Evolutionary conservation across 768 basidiomycete genomes (phyloP).

Genomic region (Piloderma croceum): DNA sequence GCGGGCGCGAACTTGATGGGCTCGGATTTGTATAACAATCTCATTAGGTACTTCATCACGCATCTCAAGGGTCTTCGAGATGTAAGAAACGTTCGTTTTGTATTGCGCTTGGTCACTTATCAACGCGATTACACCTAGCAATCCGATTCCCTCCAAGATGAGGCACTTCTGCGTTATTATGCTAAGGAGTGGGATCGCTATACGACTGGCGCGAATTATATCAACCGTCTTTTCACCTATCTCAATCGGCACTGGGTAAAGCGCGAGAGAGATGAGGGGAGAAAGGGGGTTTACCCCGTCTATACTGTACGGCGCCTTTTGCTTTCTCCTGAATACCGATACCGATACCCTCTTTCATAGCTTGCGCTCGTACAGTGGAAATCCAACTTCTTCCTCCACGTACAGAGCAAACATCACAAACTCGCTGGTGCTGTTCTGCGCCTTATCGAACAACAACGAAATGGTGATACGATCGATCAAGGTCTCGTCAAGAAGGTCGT

Average conservation of each 20-base stretch:
- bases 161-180: slow-evolving; percentile 86
- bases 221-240: slow-evolving; percentile 96
- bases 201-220: slow-evolving; percentile 94
- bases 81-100: slow-evolving; percentile 41
- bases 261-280: slow-evolving; percentile 93
- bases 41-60: slow-evolving; percentile 82
- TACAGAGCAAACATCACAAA: slow-evolving; percentile 79
- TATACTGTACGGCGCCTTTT: slow-evolving; percentile 69
- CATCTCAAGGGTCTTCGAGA: slow-evolving; percentile 68
- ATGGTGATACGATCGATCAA: slow-evolving; percentile 92
- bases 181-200: slow-evolving; percentile 93
- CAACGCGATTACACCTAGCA: slow-evolving; percentile 40
- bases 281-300: slow-evolving; percentile 90
- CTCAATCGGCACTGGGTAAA: slow-evolving; percentile 99
- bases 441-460: slow-evolving; percentile 88
- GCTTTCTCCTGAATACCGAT: not conserved
- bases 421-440: slow-evolving; percentile 83
- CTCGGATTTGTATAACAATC: slow-evolving; percentile 92
- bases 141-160: slow-evolving; percentile 77
- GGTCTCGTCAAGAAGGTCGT: slow-evolving; percentile 91
- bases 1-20: slow-evolving; percentile 96
- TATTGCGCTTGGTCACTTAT: slow-evolving; percentile 11
- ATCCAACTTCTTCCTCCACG: slow-evolving; percentile 77
- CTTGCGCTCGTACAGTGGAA: slow-evolving; percentile 97
- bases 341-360: slow-evolving; percentile 34